Evolutionary conservation across 257 asterid species (phyloP), one percentile per base, ranked within the genome.

Genomic region (Osmanthus fragrans): DNA sequence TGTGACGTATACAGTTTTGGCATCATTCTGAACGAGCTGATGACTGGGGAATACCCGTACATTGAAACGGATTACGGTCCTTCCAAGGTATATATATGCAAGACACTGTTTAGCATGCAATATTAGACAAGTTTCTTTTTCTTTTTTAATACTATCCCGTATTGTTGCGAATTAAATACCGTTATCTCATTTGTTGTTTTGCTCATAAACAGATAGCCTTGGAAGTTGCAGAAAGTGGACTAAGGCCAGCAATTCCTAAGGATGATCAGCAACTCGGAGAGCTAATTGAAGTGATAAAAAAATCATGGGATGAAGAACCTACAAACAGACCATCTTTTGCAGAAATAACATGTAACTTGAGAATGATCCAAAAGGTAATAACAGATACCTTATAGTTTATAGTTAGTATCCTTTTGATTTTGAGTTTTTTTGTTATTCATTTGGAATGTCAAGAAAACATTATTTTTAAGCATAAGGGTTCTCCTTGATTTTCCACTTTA

Each of bases 1-100:
- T 87, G 95, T 33, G 97, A 92, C 77, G 93, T 92, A 3, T 92
- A 89, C 58, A 92, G 96, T 80, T 92, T 87, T 34, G 95, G 92
- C 0, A 74, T 91, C 5, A 80, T 92, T 34, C 78, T 92, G 2
- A 92, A 92, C 58, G 96, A 92, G 83, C 77, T 92, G 7, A 73
- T 87, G 30, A 88, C 92, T 0, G 95, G 96, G 11, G 89, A 91
- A 73, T 86, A 87, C 40, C 96, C 97, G 15, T 91, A 88, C 74
- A 85, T 87, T 40, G 83, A 91, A 58, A 89, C 96, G 1, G 86
- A 87, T 27, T 89, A 51, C 58, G 89, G 91, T 69, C 94, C 97
- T 76, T 73, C 91, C 19, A 91, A 84, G 90, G 96, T 89, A 34
- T 72, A 36, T 88, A 25, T 72, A 36, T n/a, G n/a, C 4, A 2